Percentiles rank a stretch among this genome's conserved stretches.
Evolutionary conservation across 352 stramenopile genomes (phyloP).

Genomic region (Globisporangium camurandrum): DNA sequence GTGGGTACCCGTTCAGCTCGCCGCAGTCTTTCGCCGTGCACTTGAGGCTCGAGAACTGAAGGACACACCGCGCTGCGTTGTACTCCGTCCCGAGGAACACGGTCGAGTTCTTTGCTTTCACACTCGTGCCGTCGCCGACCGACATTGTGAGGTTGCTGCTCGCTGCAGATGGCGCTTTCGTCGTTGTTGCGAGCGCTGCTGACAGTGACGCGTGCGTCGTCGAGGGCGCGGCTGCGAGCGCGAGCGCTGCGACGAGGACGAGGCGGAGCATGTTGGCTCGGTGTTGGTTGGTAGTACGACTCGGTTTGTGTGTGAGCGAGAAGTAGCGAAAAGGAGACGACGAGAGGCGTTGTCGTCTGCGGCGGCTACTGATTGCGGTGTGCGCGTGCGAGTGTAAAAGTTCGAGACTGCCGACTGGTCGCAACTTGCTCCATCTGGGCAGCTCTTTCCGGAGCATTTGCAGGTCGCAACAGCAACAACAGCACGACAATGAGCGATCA

Average conservation of each 20-base stretch:
- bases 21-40: slow-evolving; percentile 48
- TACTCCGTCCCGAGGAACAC: slow-evolving; percentile 61
- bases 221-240: slow-evolving; percentile 1
- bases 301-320: too few relatives aligned
- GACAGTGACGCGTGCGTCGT: background rate
- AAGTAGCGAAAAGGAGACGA: background rate
- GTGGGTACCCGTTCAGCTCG: slow-evolving; percentile 58
- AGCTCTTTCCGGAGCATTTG: too few relatives aligned
- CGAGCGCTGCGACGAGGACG: slow-evolving; percentile 9
- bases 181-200: background rate
- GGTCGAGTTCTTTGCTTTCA: slow-evolving; percentile 42
- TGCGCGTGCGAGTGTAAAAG: slow-evolving; percentile 6
- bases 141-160: slow-evolving; percentile 36
- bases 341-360: background rate
- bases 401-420: slow-evolving; percentile 9
- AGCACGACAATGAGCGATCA: too few relatives aligned
- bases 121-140: slow-evolving; percentile 49
- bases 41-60: slow-evolving; percentile 61
- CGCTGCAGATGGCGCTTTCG: slow-evolving; percentile 6
- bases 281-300: background rate
- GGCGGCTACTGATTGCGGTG: background rate
- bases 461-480: too few relatives aligned
- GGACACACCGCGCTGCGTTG: slow-evolving; percentile 52
- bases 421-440: too few relatives aligned
- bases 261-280: slow-evolving; percentile 3